phyloP scores from a whole-genome alignment of 1,139 yeast species.

The Sugiyamaella neomexicana region DNA sequence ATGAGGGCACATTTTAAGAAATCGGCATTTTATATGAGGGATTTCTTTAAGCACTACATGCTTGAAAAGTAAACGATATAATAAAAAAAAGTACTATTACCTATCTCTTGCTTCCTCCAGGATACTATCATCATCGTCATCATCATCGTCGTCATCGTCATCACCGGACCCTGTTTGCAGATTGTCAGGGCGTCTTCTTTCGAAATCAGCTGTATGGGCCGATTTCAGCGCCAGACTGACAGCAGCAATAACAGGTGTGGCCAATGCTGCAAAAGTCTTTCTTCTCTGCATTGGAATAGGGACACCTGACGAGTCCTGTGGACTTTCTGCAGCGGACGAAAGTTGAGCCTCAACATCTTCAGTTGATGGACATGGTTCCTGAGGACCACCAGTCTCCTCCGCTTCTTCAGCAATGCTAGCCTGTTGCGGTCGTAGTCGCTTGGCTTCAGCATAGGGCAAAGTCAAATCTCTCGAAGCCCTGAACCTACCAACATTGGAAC shows the following conservation, averaged over 20 bases:
- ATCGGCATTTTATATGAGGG: slow-evolving; percentile 39
- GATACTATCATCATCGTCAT: slow-evolving; percentile 23
- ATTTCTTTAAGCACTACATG: slow-evolving; percentile 27
- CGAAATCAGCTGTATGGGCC: slow-evolving; percentile 91
- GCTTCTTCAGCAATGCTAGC: background rate
- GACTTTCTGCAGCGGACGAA: background rate
- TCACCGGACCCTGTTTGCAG: slow-evolving; percentile 43
- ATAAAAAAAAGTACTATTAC: background rate
- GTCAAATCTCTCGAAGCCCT: slow-evolving; percentile 87
- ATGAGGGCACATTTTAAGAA: slow-evolving; percentile 41
- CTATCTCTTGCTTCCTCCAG: slow-evolving; percentile 16
- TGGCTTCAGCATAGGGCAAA: slow-evolving; percentile 59
- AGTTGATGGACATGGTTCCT: slow-evolving; percentile 21
- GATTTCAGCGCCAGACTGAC: slow-evolving; percentile 64
- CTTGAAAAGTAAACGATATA: background rate
- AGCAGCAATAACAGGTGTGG: slow-evolving; percentile 46
- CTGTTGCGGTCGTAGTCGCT: background rate
- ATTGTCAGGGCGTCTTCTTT: slow-evolving; percentile 52
- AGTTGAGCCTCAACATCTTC: slow-evolving; percentile 19
- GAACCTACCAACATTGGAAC: slow-evolving; percentile 79
- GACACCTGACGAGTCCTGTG: background rate
- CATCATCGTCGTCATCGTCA: slow-evolving; percentile 37
- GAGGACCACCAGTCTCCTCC: background rate
- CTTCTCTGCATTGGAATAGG: slow-evolving; percentile 8
- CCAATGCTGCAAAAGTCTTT: slow-evolving; percentile 28